Evolutionary conservation across 768 basidiomycete genomes (phyloP).

Genomic region (Leccinum longicurvipes): DNA sequence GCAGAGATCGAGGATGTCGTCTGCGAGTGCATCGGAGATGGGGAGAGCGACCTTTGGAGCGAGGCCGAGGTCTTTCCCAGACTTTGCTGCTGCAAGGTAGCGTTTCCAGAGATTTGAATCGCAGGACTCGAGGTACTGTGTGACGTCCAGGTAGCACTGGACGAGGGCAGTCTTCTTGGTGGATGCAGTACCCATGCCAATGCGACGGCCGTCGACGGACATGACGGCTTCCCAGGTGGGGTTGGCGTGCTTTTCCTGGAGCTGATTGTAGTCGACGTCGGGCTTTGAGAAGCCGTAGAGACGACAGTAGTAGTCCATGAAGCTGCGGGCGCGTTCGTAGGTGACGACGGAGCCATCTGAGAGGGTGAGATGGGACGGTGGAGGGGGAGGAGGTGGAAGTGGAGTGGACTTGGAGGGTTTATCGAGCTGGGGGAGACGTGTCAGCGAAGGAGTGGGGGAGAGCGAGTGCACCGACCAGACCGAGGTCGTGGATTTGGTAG

Average conservation of each 20-base stretch:
- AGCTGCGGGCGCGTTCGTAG: slow-evolving; percentile 74
- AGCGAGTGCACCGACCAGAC: slow-evolving; percentile 51
- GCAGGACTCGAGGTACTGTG: slow-evolving; percentile 80
- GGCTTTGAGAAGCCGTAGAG: slow-evolving; percentile 72
- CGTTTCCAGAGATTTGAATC: slow-evolving; percentile 77
- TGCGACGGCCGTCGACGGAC: slow-evolving; percentile 70
- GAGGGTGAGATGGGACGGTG: slow-evolving; percentile 35
- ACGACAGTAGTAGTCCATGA: slow-evolving; percentile 95
- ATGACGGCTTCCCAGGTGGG: slow-evolving; percentile 69
- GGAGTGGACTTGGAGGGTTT: slow-evolving; percentile 22
- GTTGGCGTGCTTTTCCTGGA: slow-evolving; percentile 19
- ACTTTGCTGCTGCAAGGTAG: slow-evolving; percentile 58
- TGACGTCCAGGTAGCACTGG: slow-evolving; percentile 83
- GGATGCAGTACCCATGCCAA: slow-evolving; percentile 71
- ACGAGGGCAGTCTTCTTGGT: slow-evolving; percentile 71
- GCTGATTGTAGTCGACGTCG: slow-evolving; percentile 54
- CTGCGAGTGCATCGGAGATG: slow-evolving; percentile 60
- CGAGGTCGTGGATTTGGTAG: slow-evolving; percentile 61
- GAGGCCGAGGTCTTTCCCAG: slow-evolving; percentile 66
- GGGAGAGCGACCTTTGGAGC: slow-evolving; percentile 67
- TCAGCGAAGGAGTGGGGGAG: slow-evolving; percentile 2
- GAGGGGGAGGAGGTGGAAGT: not conserved
- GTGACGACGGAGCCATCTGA: slow-evolving; percentile 62
- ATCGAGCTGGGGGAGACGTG: slow-evolving; percentile 23
- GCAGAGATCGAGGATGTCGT: slow-evolving; percentile 68